Conservation (phyloP, 768 basidiomycete species). For the Lentinula aciculospora region DNA sequence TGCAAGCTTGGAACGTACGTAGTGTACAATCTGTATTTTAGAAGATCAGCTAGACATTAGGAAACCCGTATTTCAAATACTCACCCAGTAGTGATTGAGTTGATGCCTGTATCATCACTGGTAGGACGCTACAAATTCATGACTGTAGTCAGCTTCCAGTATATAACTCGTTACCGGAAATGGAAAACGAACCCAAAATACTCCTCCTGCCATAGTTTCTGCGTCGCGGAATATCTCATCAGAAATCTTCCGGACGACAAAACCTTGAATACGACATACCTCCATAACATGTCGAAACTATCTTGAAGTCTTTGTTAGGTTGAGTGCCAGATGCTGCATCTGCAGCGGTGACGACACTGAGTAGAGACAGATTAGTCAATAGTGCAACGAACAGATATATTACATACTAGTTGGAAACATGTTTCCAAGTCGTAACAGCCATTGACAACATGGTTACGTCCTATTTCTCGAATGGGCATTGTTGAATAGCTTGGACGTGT, state of each 20-base stretch:
- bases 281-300: conserved; percentile 38
- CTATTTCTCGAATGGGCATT: background rate
- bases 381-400: too few relatives aligned
- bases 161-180: too few relatives aligned
- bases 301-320: conserved; percentile 34
- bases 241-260: background rate
- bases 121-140: conserved; percentile 32
- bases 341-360: conserved; percentile 39
- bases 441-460: conserved; percentile 35
- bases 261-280: conserved; percentile 19
- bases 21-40: conserved; percentile 27
- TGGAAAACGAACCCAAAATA: conserved; percentile 48
- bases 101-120: conserved; percentile 33
- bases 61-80: conserved; percentile 8
- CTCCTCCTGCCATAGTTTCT: conserved; percentile 49
- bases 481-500: background rate
- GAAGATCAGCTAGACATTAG: background rate
- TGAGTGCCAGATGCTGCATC: conserved; percentile 30
- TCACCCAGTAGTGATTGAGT: conserved; percentile 49
- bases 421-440: conserved; percentile 43
- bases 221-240: background rate
- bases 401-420: conserved; percentile 41
- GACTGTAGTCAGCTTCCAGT: too few relatives aligned
- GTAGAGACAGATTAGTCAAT: too few relatives aligned
- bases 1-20: conserved; percentile 23